Conservation (phyloP, 73 alveolate species). For the Tetrahymena thermophila region DNA sequence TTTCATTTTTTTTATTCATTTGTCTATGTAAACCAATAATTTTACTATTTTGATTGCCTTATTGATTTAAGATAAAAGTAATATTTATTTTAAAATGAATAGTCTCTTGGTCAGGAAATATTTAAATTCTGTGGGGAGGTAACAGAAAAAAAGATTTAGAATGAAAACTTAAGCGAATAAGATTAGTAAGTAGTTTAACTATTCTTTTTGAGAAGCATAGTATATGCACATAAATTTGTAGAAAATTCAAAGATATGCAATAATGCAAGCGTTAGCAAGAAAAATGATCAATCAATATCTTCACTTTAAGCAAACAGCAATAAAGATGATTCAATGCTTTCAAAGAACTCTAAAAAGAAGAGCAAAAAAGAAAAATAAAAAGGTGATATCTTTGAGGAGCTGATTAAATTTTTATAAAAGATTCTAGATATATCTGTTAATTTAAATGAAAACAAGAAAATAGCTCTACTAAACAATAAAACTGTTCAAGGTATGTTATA, state of each 20-base stretch:
- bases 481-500: background rate
- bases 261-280: background rate
- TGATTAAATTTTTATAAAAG: background rate
- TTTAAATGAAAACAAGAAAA: background rate
- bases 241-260: background rate
- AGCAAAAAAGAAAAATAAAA: background rate
- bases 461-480: background rate
- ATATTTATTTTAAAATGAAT: background rate
- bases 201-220: background rate
- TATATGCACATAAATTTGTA: background rate
- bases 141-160: background rate
- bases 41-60: background rate
- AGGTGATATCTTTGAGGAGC: background rate
- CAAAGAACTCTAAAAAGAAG: background rate
- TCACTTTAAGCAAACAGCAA: background rate
- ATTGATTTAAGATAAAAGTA: no score
- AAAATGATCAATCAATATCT: background rate
- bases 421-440: background rate
- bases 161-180: background rate
- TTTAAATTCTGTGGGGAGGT: background rate
- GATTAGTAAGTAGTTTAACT: background rate
- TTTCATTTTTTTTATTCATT: no score
- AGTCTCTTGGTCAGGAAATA: background rate
- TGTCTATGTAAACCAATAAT: no score
- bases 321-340: background rate